Percentiles rank a stretch among this genome's conserved stretches.
These are phyloP conservation scores for Ambrosia hybrid DNA, from an alignment of 140 eudicot species.

Conservation along the genomic window DNA sequence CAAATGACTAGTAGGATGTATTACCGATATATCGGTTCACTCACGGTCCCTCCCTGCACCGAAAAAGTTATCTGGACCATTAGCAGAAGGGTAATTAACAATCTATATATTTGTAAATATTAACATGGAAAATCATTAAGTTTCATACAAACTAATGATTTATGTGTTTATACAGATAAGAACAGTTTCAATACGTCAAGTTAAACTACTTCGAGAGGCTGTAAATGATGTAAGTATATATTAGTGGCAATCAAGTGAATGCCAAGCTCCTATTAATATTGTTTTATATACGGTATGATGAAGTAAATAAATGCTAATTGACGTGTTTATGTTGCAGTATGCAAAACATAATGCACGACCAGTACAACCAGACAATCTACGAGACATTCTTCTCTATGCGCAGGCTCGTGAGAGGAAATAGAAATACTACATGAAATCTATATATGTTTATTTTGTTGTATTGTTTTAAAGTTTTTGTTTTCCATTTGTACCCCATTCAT, in stretches of 20 bases:
- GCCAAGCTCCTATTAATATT: not conserved
- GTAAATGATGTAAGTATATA: slow-evolving; percentile 66
- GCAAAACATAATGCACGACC: slow-evolving; percentile 56
- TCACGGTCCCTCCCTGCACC: slow-evolving; percentile 69
- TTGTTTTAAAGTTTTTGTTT: not conserved
- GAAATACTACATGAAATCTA: not conserved
- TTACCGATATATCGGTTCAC: slow-evolving; percentile 69
- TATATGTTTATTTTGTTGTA: not conserved
- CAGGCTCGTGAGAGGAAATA: not conserved
- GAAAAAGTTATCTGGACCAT: slow-evolving; percentile 75
- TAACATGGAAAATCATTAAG: not conserved
- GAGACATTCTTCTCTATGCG: slow-evolving; percentile 34
- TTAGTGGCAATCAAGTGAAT: not conserved
- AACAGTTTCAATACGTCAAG: slow-evolving; percentile 58
- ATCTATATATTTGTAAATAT: not conserved
- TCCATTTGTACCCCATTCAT: not conserved
- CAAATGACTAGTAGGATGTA: slow-evolving; percentile 32
- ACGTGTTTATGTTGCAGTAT: slow-evolving; percentile 26
- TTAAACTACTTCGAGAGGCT: slow-evolving; percentile 56
- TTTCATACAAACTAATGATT: not conserved
- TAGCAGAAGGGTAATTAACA: slow-evolving; percentile 50
- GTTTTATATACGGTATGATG: not conserved
- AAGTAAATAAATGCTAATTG: slow-evolving; percentile 6
- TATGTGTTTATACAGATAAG: slow-evolving; percentile 33
- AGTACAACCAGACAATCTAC: slow-evolving; percentile 36